Conservation (phyloP, 441 rosid genomes). For the Biscutella auriculata region DNA sequence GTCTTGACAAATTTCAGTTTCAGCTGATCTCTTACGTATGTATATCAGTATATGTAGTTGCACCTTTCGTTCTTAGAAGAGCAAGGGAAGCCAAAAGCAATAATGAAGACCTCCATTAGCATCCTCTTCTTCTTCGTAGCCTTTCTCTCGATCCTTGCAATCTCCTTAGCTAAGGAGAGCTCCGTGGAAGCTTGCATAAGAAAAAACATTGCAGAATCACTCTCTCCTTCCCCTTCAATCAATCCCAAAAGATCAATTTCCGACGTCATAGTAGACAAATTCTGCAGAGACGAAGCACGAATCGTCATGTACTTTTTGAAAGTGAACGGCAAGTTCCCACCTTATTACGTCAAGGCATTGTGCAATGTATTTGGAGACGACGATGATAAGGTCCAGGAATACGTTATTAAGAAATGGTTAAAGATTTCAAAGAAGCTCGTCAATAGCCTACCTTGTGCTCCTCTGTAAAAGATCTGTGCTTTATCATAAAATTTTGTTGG, state of each 20-base stretch:
- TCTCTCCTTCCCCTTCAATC: not conserved
- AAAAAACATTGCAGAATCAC: not conserved
- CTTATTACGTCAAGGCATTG: constrained; percentile 15
- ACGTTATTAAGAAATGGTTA: constrained; percentile 7
- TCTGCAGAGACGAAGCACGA: constrained; percentile 2
- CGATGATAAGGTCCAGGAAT: constrained; percentile 8
- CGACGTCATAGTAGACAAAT: not conserved
- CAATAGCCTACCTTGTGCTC: not conserved
- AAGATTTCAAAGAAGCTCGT: not conserved
- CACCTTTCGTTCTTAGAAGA: not conserved
- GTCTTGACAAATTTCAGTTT: not conserved
- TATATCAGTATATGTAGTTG: not conserved
- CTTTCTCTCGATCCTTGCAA: not conserved
- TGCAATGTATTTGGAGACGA: constrained; percentile 11
- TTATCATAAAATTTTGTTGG: not conserved
- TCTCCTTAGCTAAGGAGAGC: not conserved
- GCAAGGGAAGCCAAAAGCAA: not conserved
- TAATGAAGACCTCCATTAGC: constrained; percentile 9
- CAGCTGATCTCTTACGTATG: not conserved
- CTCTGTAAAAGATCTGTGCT: not conserved
- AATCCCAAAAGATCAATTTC: not conserved
- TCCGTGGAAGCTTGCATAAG: constrained; percentile 14
- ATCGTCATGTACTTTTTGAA: not conserved
- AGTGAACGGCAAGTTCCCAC: not conserved
- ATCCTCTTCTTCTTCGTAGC: constrained; percentile 6